Percentiles rank a stretch among this genome's conserved stretches.
Conservation (phyloP, 768 basidiomycete species). For the Hysterangium stoloniferum region DNA sequence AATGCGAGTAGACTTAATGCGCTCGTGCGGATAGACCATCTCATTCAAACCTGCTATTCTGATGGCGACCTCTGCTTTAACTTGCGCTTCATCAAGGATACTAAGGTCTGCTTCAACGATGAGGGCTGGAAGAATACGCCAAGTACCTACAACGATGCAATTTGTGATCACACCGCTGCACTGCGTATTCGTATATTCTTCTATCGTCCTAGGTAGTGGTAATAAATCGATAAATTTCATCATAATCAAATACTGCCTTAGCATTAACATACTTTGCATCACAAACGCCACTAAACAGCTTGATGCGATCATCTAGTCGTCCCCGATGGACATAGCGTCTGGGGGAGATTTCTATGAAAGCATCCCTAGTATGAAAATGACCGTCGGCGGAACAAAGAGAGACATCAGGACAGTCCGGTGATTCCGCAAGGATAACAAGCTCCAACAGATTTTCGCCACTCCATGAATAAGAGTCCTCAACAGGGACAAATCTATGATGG, state of each 20-base stretch:
- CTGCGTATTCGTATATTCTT: slow-evolving; percentile 30
- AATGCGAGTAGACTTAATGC: slow-evolving; percentile 55
- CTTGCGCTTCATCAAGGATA: slow-evolving; percentile 45
- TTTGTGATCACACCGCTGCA: too few species aligned
- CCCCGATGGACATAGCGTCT: slow-evolving; percentile 61
- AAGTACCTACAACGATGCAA: too few species aligned
- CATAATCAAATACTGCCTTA: not conserved
- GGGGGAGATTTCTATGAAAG: slow-evolving; percentile 57
- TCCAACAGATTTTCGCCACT: too few species aligned
- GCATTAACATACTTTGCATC: slow-evolving; percentile 51
- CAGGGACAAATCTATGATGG: too few species aligned
- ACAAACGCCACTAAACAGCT: slow-evolving; percentile 69
- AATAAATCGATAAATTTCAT: not conserved
- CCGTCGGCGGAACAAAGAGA: slow-evolving; percentile 43
- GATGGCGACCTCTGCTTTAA: slow-evolving; percentile 65
- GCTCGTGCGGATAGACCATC: slow-evolving; percentile 71
- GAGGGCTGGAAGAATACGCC: slow-evolving; percentile 65
- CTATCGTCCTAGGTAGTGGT: not conserved
- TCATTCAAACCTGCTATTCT: slow-evolving; percentile 68
- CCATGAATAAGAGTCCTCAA: slow-evolving; percentile 63
- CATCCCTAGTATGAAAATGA: slow-evolving; percentile 72
- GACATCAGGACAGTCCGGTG: too few species aligned
- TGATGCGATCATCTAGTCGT: slow-evolving; percentile 81
- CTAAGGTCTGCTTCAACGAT: slow-evolving; percentile 52
- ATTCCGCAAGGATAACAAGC: too few species aligned